Evolutionary conservation across 352 stramenopile species (phyloP), one percentile per base, ranked within the genome.

Genomic region (Pythium guiyangense): DNA sequence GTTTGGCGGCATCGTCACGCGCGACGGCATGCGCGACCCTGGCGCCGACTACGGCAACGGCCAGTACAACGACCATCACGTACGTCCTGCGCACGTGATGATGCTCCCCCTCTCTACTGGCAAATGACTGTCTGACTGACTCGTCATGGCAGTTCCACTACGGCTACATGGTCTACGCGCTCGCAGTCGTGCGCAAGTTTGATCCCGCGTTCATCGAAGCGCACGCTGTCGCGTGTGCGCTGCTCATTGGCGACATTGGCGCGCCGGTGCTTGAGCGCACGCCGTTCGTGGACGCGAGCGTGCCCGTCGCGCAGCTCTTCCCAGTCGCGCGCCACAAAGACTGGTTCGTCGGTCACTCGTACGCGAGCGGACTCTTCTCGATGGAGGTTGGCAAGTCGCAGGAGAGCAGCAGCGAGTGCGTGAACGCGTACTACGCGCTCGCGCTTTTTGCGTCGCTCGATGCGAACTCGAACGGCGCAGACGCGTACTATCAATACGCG

Each of bases 321-420:
- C 92, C 94, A 8, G 71, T 89, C 6, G 84, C 92, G 27, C 74
- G 96, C 15, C 92, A 98, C 67, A 98, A 98, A 71, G 95, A 98
- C 55, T 98, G 93, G 86, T 99, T 96, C 73, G 83, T 98, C 48
- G 94, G 92, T 35, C 94, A 99, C 64, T 98, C 92, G 52, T 99
- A 97, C 76, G 94, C 96, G 12, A 97, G 88, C 43, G 96, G 96
- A 6, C 44, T 99, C 15, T 98, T 98, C 71, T 79, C 81, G 29
- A 96, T 98, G 78, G 68, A 86, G 40, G 88, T 96, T 58, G 96
- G 96, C 45, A 98, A 98, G 73, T 92, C 84, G 31, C 94, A 99
- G 70, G 96, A 98, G 67, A 98, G 89, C 66, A 97, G 86, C 49
- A 98, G 89, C 62, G 96, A 99, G 73, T 87, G 85, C 49, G 68